Base-by-base conservation (phyloP, 1,284 basidiomycete species). In the Marasmius fiardii region DNA sequence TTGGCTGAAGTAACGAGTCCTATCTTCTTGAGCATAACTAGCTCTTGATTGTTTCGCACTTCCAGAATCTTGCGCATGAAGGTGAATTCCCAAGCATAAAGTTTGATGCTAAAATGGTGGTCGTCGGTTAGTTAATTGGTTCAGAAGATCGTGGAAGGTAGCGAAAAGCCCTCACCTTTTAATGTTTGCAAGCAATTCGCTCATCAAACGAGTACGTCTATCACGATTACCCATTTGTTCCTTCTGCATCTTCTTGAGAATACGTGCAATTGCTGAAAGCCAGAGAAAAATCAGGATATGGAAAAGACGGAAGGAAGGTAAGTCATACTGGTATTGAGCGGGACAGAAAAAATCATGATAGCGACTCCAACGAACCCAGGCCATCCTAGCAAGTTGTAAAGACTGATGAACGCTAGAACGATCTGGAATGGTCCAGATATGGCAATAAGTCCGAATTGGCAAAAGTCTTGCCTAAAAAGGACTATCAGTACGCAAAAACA, bases 221-320 rank as follows among this genome's bases (percentile, higher is more conserved):
- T 91, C 89, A 60, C 94, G 82, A 68, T 91, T 93, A 71, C 92
- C 93, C 95, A 98, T 98, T 68, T 97, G 92, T 63, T 84, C 65
- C 60, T 92, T 83, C 67, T 95, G 92, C 74, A 95, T 82, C 49
- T 72, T 77, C 68, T 96, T 96, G 60, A 94, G 74, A 58, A 86
- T 74, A 10, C 85, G 71, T 1, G 93, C 91, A 57, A 95, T 86
- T 48, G 81, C 75, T 78, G 33, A 8, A 59, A 47, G 24, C 16
- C 11, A 0, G n/a, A 14, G 51, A 49, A 52, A 53, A 43, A 51
- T 43, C 43, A 8, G n/a, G n/a, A 5, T 50, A 31, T 41, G 6
- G 37, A 16, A 6, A 33, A 7, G 16, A 18, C 50, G 20, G n/a
- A 37, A 51, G 28, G 41, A 43, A 18, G 11, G 28, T 31, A 11